A percentile compares a stretch with the other conserved stretches of the same genome.
Conservation (phyloP, 78 protist genomes). For the Creolimax fragrantissima region DNA sequence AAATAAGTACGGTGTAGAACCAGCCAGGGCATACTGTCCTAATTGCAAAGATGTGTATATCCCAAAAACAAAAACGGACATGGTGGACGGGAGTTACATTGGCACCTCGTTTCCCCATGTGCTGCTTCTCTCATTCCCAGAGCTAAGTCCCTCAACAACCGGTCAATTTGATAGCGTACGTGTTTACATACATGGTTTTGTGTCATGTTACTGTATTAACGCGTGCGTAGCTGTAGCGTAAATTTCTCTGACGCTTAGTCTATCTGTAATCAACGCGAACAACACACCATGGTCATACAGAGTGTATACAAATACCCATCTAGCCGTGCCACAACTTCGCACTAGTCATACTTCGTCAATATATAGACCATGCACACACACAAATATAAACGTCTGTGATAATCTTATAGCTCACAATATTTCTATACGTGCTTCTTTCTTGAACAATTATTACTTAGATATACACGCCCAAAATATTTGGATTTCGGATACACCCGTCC, state of each 20-base stretch:
- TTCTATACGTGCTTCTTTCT: neutral
- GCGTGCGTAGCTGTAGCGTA: too few species aligned
- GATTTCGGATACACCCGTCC: neutral
- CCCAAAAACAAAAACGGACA: neutral
- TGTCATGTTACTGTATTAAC: too few species aligned
- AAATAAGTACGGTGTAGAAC: neutral
- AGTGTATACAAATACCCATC: too few species aligned
- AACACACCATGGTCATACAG: too few species aligned
- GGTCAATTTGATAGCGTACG: neutral
- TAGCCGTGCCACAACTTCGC: too few species aligned
- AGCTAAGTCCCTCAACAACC: neutral
- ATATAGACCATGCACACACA: too few species aligned
- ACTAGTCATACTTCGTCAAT: too few species aligned
- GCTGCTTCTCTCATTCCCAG: neutral
- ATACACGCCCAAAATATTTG: neutral
- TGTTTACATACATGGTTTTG: too few species aligned
- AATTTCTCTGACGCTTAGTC: too few species aligned
- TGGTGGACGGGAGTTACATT: neutral
- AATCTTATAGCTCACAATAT: too few species aligned
- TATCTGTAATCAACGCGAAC: too few species aligned
- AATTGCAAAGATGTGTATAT: neutral
- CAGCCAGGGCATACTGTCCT: neutral
- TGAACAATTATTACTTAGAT: neutral
- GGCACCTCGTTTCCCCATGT: neutral
- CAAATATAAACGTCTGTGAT: too few species aligned